phyloP scores from a whole-genome alignment of 2,329 filamentous ascomycete genomes.

The Decorospora gaudefroyi region DNA sequence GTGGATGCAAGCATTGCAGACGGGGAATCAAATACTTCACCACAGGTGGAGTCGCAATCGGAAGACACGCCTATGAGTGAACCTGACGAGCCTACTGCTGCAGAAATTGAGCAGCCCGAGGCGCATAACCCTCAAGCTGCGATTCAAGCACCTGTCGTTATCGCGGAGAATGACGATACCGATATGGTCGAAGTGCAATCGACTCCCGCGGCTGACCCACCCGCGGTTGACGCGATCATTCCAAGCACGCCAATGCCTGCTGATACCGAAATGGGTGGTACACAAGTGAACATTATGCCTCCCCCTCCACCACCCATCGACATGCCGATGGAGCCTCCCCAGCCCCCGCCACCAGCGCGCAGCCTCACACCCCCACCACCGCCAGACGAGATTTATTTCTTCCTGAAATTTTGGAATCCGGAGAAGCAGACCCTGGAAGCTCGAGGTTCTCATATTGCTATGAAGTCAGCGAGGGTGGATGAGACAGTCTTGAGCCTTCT shows the following conservation, averaged over 20 bases:
- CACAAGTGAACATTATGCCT: conserved; percentile 37
- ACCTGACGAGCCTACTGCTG: conserved; percentile 33
- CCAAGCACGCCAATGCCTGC: conserved; percentile 15
- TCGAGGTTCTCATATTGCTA: conserved; percentile 40
- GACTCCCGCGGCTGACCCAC: conserved; percentile 21
- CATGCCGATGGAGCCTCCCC: conserved; percentile 19
- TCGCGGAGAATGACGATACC: conserved; percentile 21
- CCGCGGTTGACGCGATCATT: conserved; percentile 29
- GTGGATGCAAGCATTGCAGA: conserved; percentile 7
- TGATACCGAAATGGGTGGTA: conserved; percentile 48
- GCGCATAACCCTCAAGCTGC: conserved; percentile 10
- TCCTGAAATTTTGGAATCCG: conserved; percentile 48
- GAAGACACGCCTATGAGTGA: conserved; percentile 50
- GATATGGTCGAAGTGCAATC: conserved; percentile 33
- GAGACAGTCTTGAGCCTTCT: conserved; percentile 39
- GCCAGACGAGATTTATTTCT: conserved; percentile 48
- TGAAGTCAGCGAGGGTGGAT: conserved; percentile 42
- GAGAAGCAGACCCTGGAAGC: conserved; percentile 43
- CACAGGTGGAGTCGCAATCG: conserved; percentile 14
- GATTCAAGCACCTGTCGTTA: neutral
- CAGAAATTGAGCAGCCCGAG: conserved; percentile 6
- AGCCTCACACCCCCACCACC: conserved; percentile 28
- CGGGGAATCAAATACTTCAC: conserved; percentile 4
- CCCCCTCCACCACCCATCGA: conserved; percentile 30
- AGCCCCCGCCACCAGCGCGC: conserved; percentile 28